Evolutionary conservation across 495 filamentous ascomycete genomes (phyloP), one percentile per base, ranked within the genome.

Genomic region (Penicillium angulare): DNA sequence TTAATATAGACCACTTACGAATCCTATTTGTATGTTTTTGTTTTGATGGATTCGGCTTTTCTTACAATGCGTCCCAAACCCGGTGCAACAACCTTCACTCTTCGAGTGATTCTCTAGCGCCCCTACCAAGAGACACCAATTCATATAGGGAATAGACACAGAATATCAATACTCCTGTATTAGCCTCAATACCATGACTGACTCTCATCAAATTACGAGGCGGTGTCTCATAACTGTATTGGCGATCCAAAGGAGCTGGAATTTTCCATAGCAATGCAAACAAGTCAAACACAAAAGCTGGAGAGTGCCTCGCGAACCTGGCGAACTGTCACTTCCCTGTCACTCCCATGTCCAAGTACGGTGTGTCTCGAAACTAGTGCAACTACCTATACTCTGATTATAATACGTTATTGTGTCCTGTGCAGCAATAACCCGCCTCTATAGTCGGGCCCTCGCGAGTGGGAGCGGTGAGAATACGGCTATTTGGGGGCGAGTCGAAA

Each of bases 321-420:
- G 42, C 49, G 26, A 56, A 24, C 29, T 44, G 34, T 22, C 49
- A 47, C 46, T 52, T 50, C 44, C 53, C 15, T 47, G 2, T 10
- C 24, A 16, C 31, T 47, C 31, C 26, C 27, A 52, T 52, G 39
- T 52, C 47, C 18, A 58, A 55, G 53, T 50, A 49, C 23, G n/a
- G 46, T 33, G 26, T 41, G 15, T 27, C 34, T 47, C 49, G 49
- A 38, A 51, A 61, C 49, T 52, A 55, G 39, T 55, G 43, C n/a
- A n/a, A n/a, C n/a, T n/a, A n/a, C n/a, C n/a, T n/a, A n/a, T n/a
- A n/a, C n/a, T n/a, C n/a, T n/a, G 32, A 43, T 53, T 51, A 10
- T 16, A 49, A 43, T 46, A 54, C 44, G n/a, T n/a, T n/a, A n/a
- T 41, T 54, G 39, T 26, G 10, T 51, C 38, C 46, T 52, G 34